Evolutionary conservation across 2,329 filamentous ascomycete genomes (phyloP).

Genomic region (Penicillium griseofulvum): DNA sequence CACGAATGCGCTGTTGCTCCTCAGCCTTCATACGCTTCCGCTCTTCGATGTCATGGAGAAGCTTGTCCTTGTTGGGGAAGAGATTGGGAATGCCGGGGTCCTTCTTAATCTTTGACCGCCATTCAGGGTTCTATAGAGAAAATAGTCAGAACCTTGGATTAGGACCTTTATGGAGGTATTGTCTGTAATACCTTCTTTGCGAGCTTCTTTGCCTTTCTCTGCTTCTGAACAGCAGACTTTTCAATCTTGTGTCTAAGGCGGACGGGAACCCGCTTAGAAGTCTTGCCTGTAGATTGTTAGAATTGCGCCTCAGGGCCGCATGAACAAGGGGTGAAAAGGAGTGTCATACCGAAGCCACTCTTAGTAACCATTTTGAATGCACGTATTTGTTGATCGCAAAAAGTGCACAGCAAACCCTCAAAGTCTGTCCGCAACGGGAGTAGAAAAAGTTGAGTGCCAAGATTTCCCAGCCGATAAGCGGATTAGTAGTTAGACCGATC

Average conservation of each 20-base stretch:
- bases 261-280: constrained; percentile 86
- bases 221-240: constrained; percentile 86
- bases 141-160: constrained; percentile 9
- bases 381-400: constrained; percentile 10
- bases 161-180: not conserved
- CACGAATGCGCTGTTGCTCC: constrained; percentile 67
- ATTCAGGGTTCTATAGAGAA: constrained; percentile 75
- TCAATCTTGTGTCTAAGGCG: constrained; percentile 94
- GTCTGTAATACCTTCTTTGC: constrained; percentile 68
- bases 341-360: constrained; percentile 31
- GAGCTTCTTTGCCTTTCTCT: constrained; percentile 81
- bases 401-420: constrained; percentile 12
- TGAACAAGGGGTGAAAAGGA: not conserved
- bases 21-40: constrained; percentile 76
- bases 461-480: constrained; percentile 38
- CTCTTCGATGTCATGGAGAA: constrained; percentile 93
- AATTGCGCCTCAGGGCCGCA: not conserved
- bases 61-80: constrained; percentile 95
- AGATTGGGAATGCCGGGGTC: constrained; percentile 96
- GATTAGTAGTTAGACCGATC: constrained; percentile 34
- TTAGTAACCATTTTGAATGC: constrained; percentile 40
- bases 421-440: constrained; percentile 16
- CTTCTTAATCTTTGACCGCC: constrained; percentile 92
- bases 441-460: constrained; percentile 34
- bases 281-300: constrained; percentile 65